phyloP scores from a whole-genome alignment of 2,329 filamentous ascomycete genomes.

The Periconia sp. region DNA sequence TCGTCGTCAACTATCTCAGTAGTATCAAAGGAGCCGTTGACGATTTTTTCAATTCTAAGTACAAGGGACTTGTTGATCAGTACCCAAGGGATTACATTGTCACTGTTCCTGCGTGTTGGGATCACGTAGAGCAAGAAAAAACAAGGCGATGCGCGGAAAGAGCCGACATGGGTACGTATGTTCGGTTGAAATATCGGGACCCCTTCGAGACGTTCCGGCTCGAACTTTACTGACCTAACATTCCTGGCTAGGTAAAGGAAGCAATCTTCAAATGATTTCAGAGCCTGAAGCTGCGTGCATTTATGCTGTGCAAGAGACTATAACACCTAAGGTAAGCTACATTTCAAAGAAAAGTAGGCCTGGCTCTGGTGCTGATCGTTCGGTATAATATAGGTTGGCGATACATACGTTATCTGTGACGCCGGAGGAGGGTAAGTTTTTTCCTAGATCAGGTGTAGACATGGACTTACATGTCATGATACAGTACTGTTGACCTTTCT shows the following conservation, averaged over 20 bases:
- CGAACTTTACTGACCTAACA: too few species aligned
- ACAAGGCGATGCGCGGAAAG: slow-evolving; percentile 1
- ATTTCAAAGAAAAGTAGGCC: too few species aligned
- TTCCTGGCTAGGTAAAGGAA: not conserved
- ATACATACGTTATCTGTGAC: slow-evolving; percentile 5
- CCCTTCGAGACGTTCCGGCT: too few species aligned
- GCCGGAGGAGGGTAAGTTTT: slow-evolving; percentile 6
- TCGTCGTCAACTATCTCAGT: slow-evolving; percentile 3
- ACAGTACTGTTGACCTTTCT: slow-evolving; percentile 4
- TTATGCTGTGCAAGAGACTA: slow-evolving; percentile 1
- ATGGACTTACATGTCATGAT: not conserved
- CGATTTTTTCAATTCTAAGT: not conserved
- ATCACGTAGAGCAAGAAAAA: slow-evolving; percentile 2
- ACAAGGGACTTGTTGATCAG: not conserved
- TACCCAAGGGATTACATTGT: slow-evolving; percentile 3
- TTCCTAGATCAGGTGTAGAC: not conserved
- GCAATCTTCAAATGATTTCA: slow-evolving; percentile 2
- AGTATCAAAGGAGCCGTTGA: slow-evolving; percentile 1
- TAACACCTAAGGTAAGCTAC: not conserved
- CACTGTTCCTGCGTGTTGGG: slow-evolving; percentile 3
- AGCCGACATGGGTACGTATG: slow-evolving; percentile 1
- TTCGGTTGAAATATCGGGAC: too few species aligned
- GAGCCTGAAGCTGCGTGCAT: slow-evolving; percentile 6
- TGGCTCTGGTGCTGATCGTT: too few species aligned
- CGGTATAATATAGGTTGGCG: not conserved